Conservation (phyloP, 805 yeast species). For the Maudiozyma barnettii region DNA sequence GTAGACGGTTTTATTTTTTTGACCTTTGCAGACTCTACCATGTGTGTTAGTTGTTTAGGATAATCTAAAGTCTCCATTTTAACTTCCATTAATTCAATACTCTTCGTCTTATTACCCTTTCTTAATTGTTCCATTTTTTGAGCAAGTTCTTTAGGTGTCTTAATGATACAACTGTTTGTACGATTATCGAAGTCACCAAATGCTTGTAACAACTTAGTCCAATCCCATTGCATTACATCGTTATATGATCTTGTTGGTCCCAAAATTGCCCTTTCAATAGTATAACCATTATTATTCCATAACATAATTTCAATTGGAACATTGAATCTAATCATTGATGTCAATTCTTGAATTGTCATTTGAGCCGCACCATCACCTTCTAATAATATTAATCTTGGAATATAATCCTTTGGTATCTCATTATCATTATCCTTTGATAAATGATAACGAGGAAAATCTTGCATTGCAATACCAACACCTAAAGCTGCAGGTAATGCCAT, state of each 20-base stretch:
- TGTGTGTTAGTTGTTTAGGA: conserved; percentile 49
- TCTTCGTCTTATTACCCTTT: conserved; percentile 26
- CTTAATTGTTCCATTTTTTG: conserved; percentile 31
- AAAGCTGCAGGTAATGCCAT: conserved; percentile 79
- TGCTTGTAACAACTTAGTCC: conserved; percentile 57
- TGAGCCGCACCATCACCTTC: conserved; percentile 95
- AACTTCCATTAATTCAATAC: conserved; percentile 49
- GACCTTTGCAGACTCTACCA: conserved; percentile 26
- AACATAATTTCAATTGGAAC: conserved; percentile 63
- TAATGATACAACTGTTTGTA: conserved; percentile 29
- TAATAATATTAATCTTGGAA: conserved; percentile 54
- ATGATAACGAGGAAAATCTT: conserved; percentile 35
- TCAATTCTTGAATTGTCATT: conserved; percentile 83
- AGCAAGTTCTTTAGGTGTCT: conserved; percentile 33
- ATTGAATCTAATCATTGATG: conserved; percentile 49
- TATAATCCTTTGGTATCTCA: conserved; percentile 13
- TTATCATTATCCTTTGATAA: conserved; percentile 28
- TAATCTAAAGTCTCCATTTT: conserved; percentile 50
- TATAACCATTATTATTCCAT: conserved; percentile 80
- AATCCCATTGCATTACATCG: conserved; percentile 76
- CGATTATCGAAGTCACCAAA: conserved; percentile 45
- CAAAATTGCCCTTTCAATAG: conserved; percentile 78
- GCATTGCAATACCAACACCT: conserved; percentile 69
- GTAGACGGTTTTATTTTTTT: not conserved
- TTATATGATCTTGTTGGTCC: conserved; percentile 73